phyloP scores from a whole-genome alignment of 169 alveolate genomes.

The Cryptosporidium felis region DNA sequence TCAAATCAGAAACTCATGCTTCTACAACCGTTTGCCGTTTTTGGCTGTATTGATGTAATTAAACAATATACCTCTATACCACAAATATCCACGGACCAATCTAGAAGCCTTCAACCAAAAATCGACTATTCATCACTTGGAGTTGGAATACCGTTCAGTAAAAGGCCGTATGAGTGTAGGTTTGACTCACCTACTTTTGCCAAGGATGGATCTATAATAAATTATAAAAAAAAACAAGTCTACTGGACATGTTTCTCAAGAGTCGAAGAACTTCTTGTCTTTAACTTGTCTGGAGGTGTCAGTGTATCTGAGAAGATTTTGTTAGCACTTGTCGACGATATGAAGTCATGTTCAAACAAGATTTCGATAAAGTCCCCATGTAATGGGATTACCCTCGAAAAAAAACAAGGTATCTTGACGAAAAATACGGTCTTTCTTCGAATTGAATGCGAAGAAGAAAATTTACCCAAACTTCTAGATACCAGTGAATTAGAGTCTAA shows the following conservation, averaged over 20 bases:
- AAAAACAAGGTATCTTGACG: slow-evolving; percentile 10
- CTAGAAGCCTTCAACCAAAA: neutral
- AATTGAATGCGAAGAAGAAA: slow-evolving; percentile 60
- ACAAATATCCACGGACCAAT: neutral
- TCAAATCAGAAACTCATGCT: slow-evolving; percentile 12
- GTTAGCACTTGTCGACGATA: slow-evolving; percentile 2
- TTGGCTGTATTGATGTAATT: slow-evolving; percentile 10
- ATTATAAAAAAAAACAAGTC: slow-evolving; percentile 19
- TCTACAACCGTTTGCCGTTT: slow-evolving; percentile 18
- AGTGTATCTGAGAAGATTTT: neutral
- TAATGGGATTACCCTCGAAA: slow-evolving; percentile 8
- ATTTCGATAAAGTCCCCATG: slow-evolving; percentile 47
- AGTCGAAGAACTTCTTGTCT: slow-evolving; percentile 30
- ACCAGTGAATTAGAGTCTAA: neutral
- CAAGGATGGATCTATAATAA: slow-evolving; percentile 15
- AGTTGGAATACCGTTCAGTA: slow-evolving; percentile 14
- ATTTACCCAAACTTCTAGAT: neutral
- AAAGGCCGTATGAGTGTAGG: slow-evolving; percentile 68
- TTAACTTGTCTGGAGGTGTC: neutral
- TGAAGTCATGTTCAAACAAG: neutral
- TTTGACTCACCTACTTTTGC: slow-evolving; percentile 33
- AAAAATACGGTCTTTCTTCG: slow-evolving; percentile 6
- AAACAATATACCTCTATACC: neutral
- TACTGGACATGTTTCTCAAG: slow-evolving; percentile 56
- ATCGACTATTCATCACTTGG: slow-evolving; percentile 37